Evolutionary conservation across 2,329 filamentous ascomycete species (phyloP).

Genomic region (Alternaria sp.): DNA sequence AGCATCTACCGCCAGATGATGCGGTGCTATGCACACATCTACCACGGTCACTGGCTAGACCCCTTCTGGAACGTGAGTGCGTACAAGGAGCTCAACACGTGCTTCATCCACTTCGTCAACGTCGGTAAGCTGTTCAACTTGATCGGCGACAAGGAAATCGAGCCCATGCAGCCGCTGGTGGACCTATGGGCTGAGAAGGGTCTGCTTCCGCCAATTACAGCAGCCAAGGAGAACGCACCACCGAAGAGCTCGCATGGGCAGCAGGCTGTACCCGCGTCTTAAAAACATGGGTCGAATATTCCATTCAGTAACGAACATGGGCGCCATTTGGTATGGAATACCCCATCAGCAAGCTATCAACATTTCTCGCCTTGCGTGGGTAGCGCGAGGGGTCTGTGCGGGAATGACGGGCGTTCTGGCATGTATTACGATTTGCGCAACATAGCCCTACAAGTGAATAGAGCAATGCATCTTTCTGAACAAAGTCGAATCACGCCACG

Average conservation of each 20-base stretch:
- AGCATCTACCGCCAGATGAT: slow-evolving; percentile 65
- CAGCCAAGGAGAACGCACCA: slow-evolving; percentile 34
- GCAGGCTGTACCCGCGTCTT: slow-evolving; percentile 28
- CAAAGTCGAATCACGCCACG: neutral
- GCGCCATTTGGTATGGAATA: slow-evolving; percentile 23
- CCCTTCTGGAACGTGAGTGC: slow-evolving; percentile 60
- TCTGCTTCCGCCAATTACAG: slow-evolving; percentile 69
- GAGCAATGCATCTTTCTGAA: slow-evolving; percentile 10
- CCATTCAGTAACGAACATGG: neutral
- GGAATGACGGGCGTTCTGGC: slow-evolving; percentile 19
- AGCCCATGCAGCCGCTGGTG: slow-evolving; percentile 94
- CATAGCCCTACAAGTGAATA: slow-evolving; percentile 15
- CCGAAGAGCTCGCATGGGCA: slow-evolving; percentile 31
- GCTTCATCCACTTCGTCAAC: slow-evolving; percentile 63
- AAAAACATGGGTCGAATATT: slow-evolving; percentile 5
- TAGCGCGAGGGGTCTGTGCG: slow-evolving; percentile 12
- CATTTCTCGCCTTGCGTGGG: slow-evolving; percentile 22
- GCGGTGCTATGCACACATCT: slow-evolving; percentile 63
- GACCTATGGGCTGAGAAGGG: slow-evolving; percentile 91
- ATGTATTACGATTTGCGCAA: slow-evolving; percentile 17
- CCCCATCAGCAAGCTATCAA: slow-evolving; percentile 18
- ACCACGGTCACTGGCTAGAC: slow-evolving; percentile 62
- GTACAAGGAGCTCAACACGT: slow-evolving; percentile 62
- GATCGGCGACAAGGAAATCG: slow-evolving; percentile 86
- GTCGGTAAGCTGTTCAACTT: slow-evolving; percentile 78